phyloP scores from a whole-genome alignment of 2,329 filamentous ascomycete species.

The Nemania sp. region DNA sequence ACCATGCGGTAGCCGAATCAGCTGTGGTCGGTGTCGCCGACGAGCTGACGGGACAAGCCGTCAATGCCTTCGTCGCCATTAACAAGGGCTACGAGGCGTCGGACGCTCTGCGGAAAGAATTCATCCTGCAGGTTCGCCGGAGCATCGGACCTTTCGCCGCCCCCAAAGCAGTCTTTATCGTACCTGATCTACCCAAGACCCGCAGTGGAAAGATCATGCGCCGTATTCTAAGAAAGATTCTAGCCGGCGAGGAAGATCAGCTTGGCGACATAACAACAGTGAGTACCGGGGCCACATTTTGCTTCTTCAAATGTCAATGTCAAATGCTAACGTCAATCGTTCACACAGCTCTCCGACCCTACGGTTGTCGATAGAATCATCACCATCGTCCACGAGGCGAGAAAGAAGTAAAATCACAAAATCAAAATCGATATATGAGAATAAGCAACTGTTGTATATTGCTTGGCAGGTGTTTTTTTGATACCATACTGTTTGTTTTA shows the following conservation, averaged over 20 bases:
- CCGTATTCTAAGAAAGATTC: conserved; percentile 93
- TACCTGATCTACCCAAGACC: conserved; percentile 95
- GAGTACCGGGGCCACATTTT: conserved; percentile 47
- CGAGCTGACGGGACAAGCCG: conserved; percentile 93
- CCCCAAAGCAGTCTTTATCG: conserved; percentile 88
- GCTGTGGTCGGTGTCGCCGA: conserved; percentile 93
- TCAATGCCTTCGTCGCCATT: conserved; percentile 94
- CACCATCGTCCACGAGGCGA: conserved; percentile 69
- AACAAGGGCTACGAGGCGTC: conserved; percentile 79
- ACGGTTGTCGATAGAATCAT: conserved; percentile 90
- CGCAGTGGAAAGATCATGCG: conserved; percentile 99
- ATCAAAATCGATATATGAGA: conserved; percentile 10
- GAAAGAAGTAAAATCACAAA: conserved; percentile 52
- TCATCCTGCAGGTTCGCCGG: conserved; percentile 93
- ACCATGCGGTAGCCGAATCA: conserved; percentile 86
- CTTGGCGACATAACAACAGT: conserved; percentile 91
- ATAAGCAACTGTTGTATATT: conserved; percentile 21
- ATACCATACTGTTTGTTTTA: conserved; percentile 29
- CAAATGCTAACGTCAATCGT: conserved; percentile 9
- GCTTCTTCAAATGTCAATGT: not conserved
- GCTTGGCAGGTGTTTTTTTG: conserved; percentile 19
- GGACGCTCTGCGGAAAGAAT: conserved; percentile 88
- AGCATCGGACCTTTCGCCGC: conserved; percentile 97
- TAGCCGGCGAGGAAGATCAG: conserved; percentile 96
- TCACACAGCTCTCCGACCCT: conserved; percentile 78